A percentile compares a stretch with the other conserved stretches of the same genome.
Conservation (phyloP, 2,329 filamentous ascomycete genomes). For the Aureobasidium sp. region DNA sequence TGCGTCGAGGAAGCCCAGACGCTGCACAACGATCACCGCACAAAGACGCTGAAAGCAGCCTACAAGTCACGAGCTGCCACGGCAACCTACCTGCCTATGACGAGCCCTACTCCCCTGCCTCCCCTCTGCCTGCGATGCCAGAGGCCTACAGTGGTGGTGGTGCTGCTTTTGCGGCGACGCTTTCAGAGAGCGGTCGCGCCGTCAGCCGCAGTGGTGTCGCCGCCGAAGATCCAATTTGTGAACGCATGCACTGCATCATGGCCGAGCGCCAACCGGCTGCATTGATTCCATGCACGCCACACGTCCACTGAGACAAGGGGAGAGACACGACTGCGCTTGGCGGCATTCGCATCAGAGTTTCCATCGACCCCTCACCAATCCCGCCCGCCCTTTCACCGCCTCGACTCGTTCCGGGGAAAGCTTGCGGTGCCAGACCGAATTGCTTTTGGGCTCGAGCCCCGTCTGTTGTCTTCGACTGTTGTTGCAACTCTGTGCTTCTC, state of each 20-base stretch:
- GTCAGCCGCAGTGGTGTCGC: background rate
- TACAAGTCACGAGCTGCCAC: conserved; percentile 10
- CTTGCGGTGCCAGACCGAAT: background rate
- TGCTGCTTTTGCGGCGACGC: background rate
- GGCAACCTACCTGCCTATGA: conserved; percentile 10
- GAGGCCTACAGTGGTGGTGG: background rate
- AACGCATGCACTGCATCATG: conserved; percentile 12
- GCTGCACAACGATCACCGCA: background rate
- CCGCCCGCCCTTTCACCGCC: conserved; percentile 6
- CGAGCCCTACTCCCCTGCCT: background rate
- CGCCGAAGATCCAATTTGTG: background rate
- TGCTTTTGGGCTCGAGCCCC: conserved; percentile 7
- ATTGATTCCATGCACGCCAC: conserved; percentile 10
- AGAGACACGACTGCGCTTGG: conserved; percentile 5
- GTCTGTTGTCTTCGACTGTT: background rate
- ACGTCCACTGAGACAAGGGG: conserved; percentile 9
- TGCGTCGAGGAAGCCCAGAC: no score
- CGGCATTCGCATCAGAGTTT: background rate
- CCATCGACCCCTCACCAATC: conserved; percentile 8
- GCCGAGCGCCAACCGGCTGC: conserved; percentile 12
- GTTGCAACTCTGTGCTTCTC: background rate
- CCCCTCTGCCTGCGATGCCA: background rate
- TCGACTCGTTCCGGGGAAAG: conserved; percentile 8
- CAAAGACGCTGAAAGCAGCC: conserved; percentile 9
- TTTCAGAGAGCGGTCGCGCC: background rate